Base-by-base conservation (phyloP, 768 basidiomycete species). In the Postia placenta region DNA sequence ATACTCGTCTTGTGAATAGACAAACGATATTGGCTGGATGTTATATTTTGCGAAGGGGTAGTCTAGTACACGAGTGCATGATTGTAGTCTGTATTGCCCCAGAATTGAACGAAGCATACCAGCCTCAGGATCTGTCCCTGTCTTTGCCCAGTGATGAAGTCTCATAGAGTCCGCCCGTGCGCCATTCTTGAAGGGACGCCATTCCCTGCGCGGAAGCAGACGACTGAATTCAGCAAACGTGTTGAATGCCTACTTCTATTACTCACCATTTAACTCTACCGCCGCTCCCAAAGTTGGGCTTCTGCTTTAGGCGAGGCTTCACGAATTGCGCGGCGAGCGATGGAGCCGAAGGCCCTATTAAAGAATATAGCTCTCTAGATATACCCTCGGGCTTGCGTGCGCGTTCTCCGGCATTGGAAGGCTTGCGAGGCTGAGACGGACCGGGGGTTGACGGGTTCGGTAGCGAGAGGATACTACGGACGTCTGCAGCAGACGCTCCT, bases 281-380 rank as follows among this genome's bases (percentile, higher is more conserved):
- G 3, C 74, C 73, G 9, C 76, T 74, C 37, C 82, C 82, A 20
- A 88, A 70, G 53, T 82, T 86, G 2, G 91, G 90, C 55, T 90
- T 87, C 66, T 92, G 87, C 62, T 93, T 93, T 49, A 94, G 77
- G 47, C 83, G 81, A 28, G 90, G 88, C 63, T 90, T 88, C 23
- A 85, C 75, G 50, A 85, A 76, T 57, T 88, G 84, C 27, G 87
- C 79, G 0, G 83, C 85, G 42, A 98, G 76, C 2, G 87, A 83
- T 0, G 95, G 93, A 11, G 87, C 87, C 42, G 90, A 87, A 51
- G 91, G 83, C n/a, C 95, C 95, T 56, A 99, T 97, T 51, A 99
- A 80, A 1, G 88, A 84, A 69, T 88, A 97, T 2, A 99, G 76
- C 66, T 97, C 94, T 56, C 93, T 75, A 0, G 92, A 86, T 52